Evolutionary conservation across 2,329 filamentous ascomycete genomes (phyloP).

Genomic region (Esteya vermicola): DNA sequence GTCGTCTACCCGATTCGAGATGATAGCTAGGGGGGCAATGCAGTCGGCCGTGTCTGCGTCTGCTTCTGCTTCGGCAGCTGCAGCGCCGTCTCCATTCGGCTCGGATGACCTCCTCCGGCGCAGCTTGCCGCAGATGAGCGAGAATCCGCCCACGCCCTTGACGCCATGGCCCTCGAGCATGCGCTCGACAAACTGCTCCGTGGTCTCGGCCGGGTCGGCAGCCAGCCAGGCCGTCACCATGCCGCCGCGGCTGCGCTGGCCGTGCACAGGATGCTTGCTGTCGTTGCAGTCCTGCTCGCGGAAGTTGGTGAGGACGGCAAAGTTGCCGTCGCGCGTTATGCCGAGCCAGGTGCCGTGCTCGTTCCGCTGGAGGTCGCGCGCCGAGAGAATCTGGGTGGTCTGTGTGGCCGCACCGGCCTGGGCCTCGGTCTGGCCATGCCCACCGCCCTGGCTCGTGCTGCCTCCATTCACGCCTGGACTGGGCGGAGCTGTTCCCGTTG

Average conservation of each 20-base stretch:
- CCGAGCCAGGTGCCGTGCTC: constrained; percentile 55
- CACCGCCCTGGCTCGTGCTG: too few species aligned
- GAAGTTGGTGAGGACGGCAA: constrained; percentile 55
- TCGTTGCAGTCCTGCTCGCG: constrained; percentile 38
- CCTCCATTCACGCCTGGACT: not conserved
- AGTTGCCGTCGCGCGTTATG: constrained; percentile 41
- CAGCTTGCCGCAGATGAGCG: constrained; percentile 50
- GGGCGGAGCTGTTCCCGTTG: not conserved
- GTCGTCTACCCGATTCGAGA: constrained; percentile 44
- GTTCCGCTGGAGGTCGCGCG: constrained; percentile 45
- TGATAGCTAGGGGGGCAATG: constrained; percentile 32
- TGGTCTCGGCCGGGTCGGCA: constrained; percentile 29
- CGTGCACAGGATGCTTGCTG: constrained; percentile 36
- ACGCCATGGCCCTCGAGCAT: constrained; percentile 38
- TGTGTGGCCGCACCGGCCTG: constrained; percentile 3
- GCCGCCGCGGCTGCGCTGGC: constrained; percentile 42
- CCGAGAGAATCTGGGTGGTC: constrained; percentile 34
- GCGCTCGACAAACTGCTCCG: constrained; percentile 34
- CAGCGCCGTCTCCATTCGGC: too few species aligned
- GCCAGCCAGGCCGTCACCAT: constrained; percentile 52
- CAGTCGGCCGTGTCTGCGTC: not conserved
- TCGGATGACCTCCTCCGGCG: not conserved
- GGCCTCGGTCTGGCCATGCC: not conserved
- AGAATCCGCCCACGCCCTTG: constrained; percentile 51
- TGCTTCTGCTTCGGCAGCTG: not conserved